Evolutionary conservation across 1,284 basidiomycete species (phyloP).

Genomic region (Ustilago xerochloae): DNA sequence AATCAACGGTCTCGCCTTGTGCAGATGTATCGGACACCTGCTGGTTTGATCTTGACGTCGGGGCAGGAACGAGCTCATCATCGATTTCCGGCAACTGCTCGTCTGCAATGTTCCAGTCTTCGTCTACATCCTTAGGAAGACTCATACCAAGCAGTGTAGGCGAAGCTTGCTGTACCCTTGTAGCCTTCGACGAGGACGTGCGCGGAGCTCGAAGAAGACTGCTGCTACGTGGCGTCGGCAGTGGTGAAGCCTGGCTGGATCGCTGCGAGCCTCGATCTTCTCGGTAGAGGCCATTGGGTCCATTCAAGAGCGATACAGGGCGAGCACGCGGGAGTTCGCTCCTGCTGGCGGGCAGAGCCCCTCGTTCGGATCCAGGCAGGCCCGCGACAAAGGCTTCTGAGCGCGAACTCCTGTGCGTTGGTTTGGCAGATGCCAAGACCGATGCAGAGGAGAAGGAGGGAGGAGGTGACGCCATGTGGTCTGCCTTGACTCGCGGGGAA

Average conservation of each 20-base stretch:
- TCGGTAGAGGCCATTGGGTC: constrained; percentile 35
- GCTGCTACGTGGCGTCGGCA: constrained; percentile 35
- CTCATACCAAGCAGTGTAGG: constrained; percentile 39
- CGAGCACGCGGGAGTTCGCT: constrained; percentile 36
- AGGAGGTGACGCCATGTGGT: constrained; percentile 3
- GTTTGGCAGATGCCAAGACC: constrained; percentile 12
- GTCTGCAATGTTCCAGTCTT: constrained; percentile 47
- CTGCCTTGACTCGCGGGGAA: constrained; percentile 14
- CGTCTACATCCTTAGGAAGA: constrained; percentile 33
- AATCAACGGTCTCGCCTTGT: constrained; percentile 7
- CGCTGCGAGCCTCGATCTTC: constrained; percentile 21
- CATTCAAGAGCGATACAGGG: constrained; percentile 41
- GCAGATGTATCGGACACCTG: neutral
- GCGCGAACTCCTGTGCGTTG: constrained; percentile 23
- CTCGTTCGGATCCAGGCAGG: constrained; percentile 16
- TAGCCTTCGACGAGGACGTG: constrained; percentile 3
- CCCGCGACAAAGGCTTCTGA: constrained; percentile 33
- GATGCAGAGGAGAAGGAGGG: constrained; percentile 19
- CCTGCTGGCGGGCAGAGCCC: constrained; percentile 23
- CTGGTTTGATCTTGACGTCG: neutral
- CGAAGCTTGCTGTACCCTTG: constrained; percentile 18
- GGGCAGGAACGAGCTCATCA: constrained; percentile 16
- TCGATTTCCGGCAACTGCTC: constrained; percentile 45
- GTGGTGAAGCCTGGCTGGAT: constrained; percentile 29
- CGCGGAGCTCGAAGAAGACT: constrained; percentile 27